Evolutionary conservation across 768 basidiomycete genomes (phyloP), one percentile per base, ranked within the genome.

Genomic region (Hypholoma sublateritium): DNA sequence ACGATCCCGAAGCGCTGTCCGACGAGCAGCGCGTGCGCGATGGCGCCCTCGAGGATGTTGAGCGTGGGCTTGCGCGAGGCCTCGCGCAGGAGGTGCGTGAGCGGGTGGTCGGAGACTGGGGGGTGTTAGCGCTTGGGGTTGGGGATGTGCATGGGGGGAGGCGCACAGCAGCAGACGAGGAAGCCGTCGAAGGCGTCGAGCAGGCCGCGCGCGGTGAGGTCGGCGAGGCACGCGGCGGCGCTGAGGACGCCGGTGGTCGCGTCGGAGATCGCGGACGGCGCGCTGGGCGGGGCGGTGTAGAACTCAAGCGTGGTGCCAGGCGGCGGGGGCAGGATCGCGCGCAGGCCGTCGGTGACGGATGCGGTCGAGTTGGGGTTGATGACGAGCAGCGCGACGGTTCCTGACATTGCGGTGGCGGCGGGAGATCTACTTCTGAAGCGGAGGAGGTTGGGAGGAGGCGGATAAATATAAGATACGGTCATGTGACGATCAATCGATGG

Each of bases 141-240:
- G 22, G 25, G 22, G 22, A 28, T 3, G 22, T 9, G n/a, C 14
- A 16, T 34, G 35, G 8, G 19, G 17, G 19, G 28, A 17, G 21
- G 36, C 73, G 59, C 53, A 74, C 72, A 77, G 58, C 75, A 77
- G 62, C 73, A 72, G 22, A 75, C 71, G 25, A 77, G 57, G 54
- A 74, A 73, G 0, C 72, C 75, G 55, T 74, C 75, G 54, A 69
- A 62, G 50, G 61, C 47, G 19, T 72, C 69, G 5, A 72, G 57
- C 16, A 70, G 58, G 4, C 60, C 57, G 48, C 69, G 64, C 0
- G 28, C 51, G 13, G 59, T 35, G 41, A 77, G 65, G 52, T 75
- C 70, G 7, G 52, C 48, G 36, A 69, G 69, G 55, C 73, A 75
- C 5, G 61, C 64, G 22, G 65, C 62, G 16, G 65, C 69, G 49